Evolutionary conservation across 2,329 filamentous ascomycete species (phyloP).

Genomic region (Podosphaera fusca): DNA sequence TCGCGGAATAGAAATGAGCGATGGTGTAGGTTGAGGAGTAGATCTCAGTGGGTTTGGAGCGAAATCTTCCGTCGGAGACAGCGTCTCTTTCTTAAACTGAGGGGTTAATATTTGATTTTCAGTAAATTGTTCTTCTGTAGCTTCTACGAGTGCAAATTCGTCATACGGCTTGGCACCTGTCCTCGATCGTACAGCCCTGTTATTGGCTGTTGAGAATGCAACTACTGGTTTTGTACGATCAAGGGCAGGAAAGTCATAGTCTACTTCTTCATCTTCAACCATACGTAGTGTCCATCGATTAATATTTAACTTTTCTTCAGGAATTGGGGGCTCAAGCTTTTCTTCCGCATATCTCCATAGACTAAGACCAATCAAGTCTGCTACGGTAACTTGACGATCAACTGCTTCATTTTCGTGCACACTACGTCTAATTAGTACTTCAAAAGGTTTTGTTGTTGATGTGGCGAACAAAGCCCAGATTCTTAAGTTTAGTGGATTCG

Average conservation of each 20-base stretch:
- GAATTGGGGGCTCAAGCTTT: conserved; percentile 43
- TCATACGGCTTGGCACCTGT: conserved; percentile 58
- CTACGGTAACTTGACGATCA: conserved; percentile 43
- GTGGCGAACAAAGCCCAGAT: conserved; percentile 55
- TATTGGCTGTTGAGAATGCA: conserved; percentile 64
- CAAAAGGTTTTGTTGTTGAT: conserved; percentile 38
- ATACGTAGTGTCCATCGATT: conserved; percentile 68
- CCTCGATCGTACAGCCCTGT: conserved; percentile 33
- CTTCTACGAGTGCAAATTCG: conserved; percentile 59
- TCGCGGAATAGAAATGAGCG: conserved; percentile 15
- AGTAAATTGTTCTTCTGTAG: conserved; percentile 40
- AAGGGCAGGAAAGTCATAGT: conserved; percentile 64
- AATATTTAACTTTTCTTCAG: conserved; percentile 44
- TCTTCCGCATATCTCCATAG: conserved; percentile 61
- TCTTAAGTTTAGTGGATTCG: conserved; percentile 51
- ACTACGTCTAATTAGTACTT: conserved; percentile 47
- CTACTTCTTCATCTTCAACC: conserved; percentile 66
- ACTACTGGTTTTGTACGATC: conserved; percentile 51
- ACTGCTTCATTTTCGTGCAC: conserved; percentile 42
- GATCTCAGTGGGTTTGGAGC: conserved; percentile 21
- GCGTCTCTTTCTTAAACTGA: conserved; percentile 34
- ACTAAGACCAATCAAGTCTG: conserved; percentile 60
- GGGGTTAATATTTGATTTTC: conserved; percentile 49
- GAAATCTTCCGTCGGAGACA: conserved; percentile 15
- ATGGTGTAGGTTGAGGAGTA: conserved; percentile 10